Conservation (phyloP, 768 basidiomycete species). For the Rhodotorula taiwanensis region DNA sequence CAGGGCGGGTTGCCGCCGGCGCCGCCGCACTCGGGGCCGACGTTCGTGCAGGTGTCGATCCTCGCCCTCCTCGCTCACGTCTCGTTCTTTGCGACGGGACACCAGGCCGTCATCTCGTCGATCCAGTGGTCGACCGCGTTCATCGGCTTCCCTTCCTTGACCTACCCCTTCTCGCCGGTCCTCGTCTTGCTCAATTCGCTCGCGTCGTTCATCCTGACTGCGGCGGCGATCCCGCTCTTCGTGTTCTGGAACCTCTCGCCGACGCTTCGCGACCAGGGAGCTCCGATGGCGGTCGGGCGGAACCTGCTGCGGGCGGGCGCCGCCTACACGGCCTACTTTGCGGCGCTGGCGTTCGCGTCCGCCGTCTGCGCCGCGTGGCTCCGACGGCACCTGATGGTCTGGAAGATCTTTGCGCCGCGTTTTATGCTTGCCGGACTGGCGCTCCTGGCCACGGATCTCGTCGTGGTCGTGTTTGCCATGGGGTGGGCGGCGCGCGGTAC, state of each 20-base stretch:
- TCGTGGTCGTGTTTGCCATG: conserved; percentile 43
- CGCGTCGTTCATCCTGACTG: conserved; percentile 58
- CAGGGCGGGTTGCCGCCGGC: conserved; percentile 45
- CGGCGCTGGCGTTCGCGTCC: conserved; percentile 41
- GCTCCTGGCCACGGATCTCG: conserved; percentile 65
- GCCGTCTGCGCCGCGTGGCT: conserved; percentile 47
- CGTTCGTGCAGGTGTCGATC: conserved; percentile 64
- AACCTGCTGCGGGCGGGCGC: conserved; percentile 27
- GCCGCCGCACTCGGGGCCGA: conserved; percentile 42
- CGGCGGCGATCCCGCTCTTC: conserved; percentile 63
- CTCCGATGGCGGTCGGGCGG: conserved; percentile 42
- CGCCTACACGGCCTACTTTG: conserved; percentile 35
- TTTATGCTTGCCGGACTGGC: conserved; percentile 72
- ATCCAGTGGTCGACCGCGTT: conserved; percentile 96
- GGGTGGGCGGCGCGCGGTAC: conserved; percentile 24
- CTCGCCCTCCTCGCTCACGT: conserved; percentile 70
- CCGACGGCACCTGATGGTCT: conserved; percentile 50
- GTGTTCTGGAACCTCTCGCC: conserved; percentile 80
- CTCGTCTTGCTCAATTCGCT: conserved; percentile 71
- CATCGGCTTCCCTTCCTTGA: conserved; percentile 60
- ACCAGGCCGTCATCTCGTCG: conserved; percentile 78
- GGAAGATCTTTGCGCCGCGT: conserved; percentile 96
- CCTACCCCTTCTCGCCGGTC: conserved; percentile 65
- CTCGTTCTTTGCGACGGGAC: conserved; percentile 80
- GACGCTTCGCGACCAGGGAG: conserved; percentile 42